These are phyloP conservation scores for Scheffersomyces lignicola DNA, from an alignment of 1,139 yeast species.

Conservation along the genomic window DNA sequence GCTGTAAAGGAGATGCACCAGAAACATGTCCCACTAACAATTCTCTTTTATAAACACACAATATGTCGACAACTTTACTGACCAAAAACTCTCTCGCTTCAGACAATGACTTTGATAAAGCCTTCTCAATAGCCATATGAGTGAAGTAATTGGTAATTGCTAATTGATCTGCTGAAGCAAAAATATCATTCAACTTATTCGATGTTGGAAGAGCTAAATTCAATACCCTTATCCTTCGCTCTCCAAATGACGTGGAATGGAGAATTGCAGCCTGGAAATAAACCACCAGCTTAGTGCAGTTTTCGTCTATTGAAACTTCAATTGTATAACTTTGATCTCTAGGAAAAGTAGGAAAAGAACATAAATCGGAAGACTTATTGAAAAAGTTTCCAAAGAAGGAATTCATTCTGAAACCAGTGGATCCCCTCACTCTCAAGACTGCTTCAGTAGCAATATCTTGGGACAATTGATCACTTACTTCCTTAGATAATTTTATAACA, in stretches of 20 bases:
- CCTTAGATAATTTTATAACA: slow-evolving; percentile 83
- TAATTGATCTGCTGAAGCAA: slow-evolving; percentile 94
- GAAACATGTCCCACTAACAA: slow-evolving; percentile 80
- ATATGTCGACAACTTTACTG: slow-evolving; percentile 68
- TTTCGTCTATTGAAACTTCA: slow-evolving; percentile 85
- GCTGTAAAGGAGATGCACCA: slow-evolving; percentile 50
- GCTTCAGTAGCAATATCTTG: slow-evolving; percentile 93
- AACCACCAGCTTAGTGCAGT: slow-evolving; percentile 74
- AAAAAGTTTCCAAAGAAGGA: slow-evolving; percentile 93
- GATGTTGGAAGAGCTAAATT: slow-evolving; percentile 90
- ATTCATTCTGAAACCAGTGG: slow-evolving; percentile 83
- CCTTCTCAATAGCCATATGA: slow-evolving; percentile 86
- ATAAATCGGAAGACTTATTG: slow-evolving; percentile 90
- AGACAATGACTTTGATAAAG: slow-evolving; percentile 61
- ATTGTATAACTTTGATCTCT: slow-evolving; percentile 93
- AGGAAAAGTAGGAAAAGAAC: slow-evolving; percentile 96
- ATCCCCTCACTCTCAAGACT: slow-evolving; percentile 91
- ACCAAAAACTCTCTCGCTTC: slow-evolving; percentile 79
- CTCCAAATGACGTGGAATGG: slow-evolving; percentile 85
- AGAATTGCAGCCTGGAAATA: slow-evolving; percentile 91
- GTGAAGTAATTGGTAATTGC: slow-evolving; percentile 80
- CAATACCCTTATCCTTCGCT: slow-evolving; percentile 90
- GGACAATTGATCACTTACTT: slow-evolving; percentile 82
- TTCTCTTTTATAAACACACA: slow-evolving; percentile 83
- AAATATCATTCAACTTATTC: slow-evolving; percentile 72